Percentiles rank a stretch among this genome's conserved stretches.
phyloP scores from a whole-genome alignment of 441 rosid species.

The Gossypium davidsonii region DNA sequence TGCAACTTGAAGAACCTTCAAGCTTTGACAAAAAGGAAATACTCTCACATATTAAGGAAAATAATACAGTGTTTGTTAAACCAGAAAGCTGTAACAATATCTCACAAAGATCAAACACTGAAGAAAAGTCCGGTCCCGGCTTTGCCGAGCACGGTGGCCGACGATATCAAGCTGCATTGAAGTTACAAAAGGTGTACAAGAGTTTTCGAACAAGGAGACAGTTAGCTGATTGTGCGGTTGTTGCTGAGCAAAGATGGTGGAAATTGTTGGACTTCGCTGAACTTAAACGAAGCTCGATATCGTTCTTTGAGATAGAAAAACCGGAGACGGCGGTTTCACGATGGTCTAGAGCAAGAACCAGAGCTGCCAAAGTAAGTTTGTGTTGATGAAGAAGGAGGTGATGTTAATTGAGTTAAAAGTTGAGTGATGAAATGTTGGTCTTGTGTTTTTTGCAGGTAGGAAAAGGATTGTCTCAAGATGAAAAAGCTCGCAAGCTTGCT shows the following conservation, averaged over 20 bases:
- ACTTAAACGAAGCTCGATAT: slow-evolving; percentile 64
- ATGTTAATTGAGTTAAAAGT: not conserved
- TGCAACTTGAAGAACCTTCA: slow-evolving; percentile 21
- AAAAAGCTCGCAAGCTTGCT: slow-evolving; percentile 67
- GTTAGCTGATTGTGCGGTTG: slow-evolving; percentile 70
- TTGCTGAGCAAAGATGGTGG: slow-evolving; percentile 82
- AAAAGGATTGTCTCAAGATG: slow-evolving; percentile 65
- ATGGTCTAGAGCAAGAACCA: slow-evolving; percentile 67
- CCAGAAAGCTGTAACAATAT: slow-evolving; percentile 22
- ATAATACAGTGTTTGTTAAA: slow-evolving; percentile 9
- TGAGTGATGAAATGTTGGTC: not conserved
- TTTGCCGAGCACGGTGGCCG: slow-evolving; percentile 14
- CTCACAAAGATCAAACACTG: slow-evolving; percentile 11
- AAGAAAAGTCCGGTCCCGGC: slow-evolving; percentile 2
- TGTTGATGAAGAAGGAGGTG: not conserved
- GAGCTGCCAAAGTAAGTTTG: slow-evolving; percentile 57
- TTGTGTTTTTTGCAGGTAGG: slow-evolving; percentile 41
- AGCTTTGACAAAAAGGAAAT: slow-evolving; percentile 30
- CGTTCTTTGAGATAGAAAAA: slow-evolving; percentile 59
- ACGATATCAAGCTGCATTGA: slow-evolving; percentile 46
- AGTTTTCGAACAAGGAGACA: slow-evolving; percentile 64
- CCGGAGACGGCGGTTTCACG: slow-evolving; percentile 62
- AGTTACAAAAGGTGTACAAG: slow-evolving; percentile 66
- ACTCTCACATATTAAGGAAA: slow-evolving; percentile 28
- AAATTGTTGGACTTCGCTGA: slow-evolving; percentile 68